These are phyloP conservation scores for Lentithecium fluviatile DNA, from an alignment of 495 filamentous ascomycete species.

Conservation along the genomic window DNA sequence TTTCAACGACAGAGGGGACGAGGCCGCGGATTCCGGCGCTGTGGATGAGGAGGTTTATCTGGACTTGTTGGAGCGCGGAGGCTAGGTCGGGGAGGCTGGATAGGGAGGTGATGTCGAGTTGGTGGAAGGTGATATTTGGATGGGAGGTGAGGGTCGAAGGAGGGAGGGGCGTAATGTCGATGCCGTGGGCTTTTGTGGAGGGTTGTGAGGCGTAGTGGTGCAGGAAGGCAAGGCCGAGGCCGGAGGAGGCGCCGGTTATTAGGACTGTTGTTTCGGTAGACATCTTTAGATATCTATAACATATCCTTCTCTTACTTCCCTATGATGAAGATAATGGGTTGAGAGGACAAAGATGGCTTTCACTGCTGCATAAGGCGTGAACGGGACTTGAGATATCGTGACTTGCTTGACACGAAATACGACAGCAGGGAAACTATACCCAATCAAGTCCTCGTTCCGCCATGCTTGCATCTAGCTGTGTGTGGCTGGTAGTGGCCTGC, in stretches of 20 bases:
- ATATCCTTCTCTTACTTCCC: too few relatives aligned
- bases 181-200: constrained; percentile 3
- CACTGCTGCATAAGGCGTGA: too few relatives aligned
- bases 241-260: constrained; percentile 38
- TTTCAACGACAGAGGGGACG: constrained; percentile 32
- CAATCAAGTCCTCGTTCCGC: too few relatives aligned
- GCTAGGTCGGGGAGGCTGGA: constrained; percentile 23
- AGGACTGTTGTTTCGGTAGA: constrained; percentile 24
- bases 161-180: constrained; percentile 22
- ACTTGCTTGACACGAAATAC: too few relatives aligned
- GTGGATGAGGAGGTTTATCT: constrained; percentile 43
- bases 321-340: too few relatives aligned
- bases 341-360: too few relatives aligned
- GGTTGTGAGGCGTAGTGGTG: constrained; percentile 17
- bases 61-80: constrained; percentile 8
- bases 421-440: too few relatives aligned
- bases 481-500: too few relatives aligned
- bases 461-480: too few relatives aligned
- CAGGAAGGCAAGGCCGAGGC: constrained; percentile 36
- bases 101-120: constrained; percentile 14
- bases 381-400: too few relatives aligned
- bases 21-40: constrained; percentile 44
- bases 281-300: neutral
- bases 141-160: neutral
- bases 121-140: constrained; percentile 7